Percentiles rank a stretch among this genome's conserved stretches.
Conservation (phyloP, 139 green algal species). For the Haematococcus lacustris region DNA sequence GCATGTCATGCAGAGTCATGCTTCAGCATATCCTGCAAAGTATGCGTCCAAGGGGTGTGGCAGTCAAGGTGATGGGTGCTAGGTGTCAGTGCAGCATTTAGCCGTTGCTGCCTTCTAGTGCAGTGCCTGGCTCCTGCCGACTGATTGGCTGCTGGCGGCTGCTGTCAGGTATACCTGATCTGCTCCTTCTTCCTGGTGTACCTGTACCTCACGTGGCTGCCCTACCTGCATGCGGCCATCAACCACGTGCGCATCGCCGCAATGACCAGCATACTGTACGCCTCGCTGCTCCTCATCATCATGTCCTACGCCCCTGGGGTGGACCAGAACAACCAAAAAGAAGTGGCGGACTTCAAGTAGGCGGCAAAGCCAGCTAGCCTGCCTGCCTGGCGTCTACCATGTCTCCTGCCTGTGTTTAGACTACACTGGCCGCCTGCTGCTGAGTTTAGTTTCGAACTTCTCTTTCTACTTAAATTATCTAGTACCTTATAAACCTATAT, state of each 20-base stretch:
- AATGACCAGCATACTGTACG: not conserved
- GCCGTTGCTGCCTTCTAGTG: too few species aligned
- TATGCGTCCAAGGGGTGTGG: too few species aligned
- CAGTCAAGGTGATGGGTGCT: too few species aligned
- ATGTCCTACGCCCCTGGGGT: not conserved
- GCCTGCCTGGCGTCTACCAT: not conserved
- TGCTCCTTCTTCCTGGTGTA: constrained; percentile 9
- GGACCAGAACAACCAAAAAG: not conserved
- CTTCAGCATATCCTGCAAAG: too few species aligned
- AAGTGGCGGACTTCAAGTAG: too few species aligned
- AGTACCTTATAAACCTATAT: too few species aligned
- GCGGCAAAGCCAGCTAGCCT: not conserved
- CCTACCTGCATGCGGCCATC: not conserved
- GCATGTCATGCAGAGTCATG: too few species aligned
- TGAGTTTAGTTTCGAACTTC: not conserved
- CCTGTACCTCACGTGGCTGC: constrained; percentile 13
- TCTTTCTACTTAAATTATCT: not conserved
- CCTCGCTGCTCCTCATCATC: not conserved
- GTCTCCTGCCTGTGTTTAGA: not conserved
- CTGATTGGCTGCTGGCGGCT: too few species aligned
- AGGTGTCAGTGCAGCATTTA: too few species aligned
- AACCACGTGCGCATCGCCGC: not conserved
- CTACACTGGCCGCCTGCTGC: not conserved
- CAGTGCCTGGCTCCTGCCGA: too few species aligned
- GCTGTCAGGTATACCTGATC: too few species aligned